Percentiles rank a stretch among this genome's conserved stretches.
Conservation (phyloP, 2,329 filamentous ascomycete species). For the Phaeosphaeriaceae sp. region DNA sequence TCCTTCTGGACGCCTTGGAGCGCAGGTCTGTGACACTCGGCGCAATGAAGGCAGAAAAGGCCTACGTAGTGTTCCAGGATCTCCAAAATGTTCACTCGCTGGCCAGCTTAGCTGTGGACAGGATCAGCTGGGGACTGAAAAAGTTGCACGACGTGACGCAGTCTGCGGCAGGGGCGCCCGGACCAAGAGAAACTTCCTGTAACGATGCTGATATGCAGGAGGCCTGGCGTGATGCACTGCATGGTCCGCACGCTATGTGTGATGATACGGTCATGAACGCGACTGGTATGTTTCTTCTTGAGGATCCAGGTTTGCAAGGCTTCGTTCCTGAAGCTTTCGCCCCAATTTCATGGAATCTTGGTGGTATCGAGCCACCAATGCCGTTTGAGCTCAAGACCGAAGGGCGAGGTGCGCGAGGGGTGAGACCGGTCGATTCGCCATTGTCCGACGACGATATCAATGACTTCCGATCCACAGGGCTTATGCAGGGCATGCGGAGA, state of each 20-base stretch:
- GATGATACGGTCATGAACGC: conserved; percentile 55
- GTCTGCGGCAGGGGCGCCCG: conserved; percentile 9
- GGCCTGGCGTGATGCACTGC: conserved; percentile 20
- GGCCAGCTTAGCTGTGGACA: conserved; percentile 52
- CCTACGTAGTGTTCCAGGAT: conserved; percentile 52
- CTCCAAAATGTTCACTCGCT: conserved; percentile 55
- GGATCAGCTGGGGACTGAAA: conserved; percentile 44
- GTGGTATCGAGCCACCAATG: conserved; percentile 13
- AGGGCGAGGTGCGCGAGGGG: conserved; percentile 14
- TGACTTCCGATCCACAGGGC: conserved; percentile 25
- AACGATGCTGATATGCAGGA: conserved; percentile 15
- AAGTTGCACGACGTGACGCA: conserved; percentile 25
- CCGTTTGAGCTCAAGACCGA: conserved; percentile 15
- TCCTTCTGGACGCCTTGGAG: conserved; percentile 56
- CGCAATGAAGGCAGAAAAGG: conserved; percentile 47
- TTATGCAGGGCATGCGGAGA: conserved; percentile 17
- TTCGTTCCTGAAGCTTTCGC: conserved; percentile 41
- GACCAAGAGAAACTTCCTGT: conserved; percentile 8
- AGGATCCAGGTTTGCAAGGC: conserved; percentile 54
- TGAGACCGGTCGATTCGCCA: conserved; percentile 14
- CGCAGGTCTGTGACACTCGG: conserved; percentile 39
- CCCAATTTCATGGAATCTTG: conserved; percentile 40
- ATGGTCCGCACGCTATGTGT: conserved; percentile 18
- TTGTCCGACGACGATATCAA: conserved; percentile 1
- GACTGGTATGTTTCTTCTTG: conserved; percentile 56